Evolutionary conservation across 352 stramenopile genomes (phyloP), one percentile per base, ranked within the genome.

Genomic region (Pythium oligandrum): DNA sequence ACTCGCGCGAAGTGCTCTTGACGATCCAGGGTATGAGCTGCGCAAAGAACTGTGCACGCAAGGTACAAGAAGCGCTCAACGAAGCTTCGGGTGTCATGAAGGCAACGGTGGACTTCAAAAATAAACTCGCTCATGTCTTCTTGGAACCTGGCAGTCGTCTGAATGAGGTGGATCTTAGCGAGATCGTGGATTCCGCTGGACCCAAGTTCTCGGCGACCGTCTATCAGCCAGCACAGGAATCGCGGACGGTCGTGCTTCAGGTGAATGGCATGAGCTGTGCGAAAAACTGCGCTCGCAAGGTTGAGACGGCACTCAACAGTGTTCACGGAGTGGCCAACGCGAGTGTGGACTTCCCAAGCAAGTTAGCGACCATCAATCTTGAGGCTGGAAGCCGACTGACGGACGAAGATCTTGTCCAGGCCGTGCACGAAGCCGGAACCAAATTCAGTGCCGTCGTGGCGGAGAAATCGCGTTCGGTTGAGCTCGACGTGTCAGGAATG

Each of bases 21-120:
- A 76, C 70, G 33, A 65, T 93, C 4, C 50, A 88, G 3, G 81
- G 83, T 33, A 94, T 94, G 83, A 90, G 78, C 43, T 94, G 83
- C 34, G 73, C 73, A 0, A 71, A 67, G 40, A 94, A 90, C 51
- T 93, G 83, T 33, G 81, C 75, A 3, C 67, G 67, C 9, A 95
- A 91, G 54, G 75, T 95, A 4, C 73, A 95, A 45, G 44, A 59
- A 7, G 78, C 78, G n/a, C 50, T 95, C n/a, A 83, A 65, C 46
- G 64, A 66, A 12, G 65, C 68, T 0, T 55, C 66, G 6, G 84
- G 84, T 9, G 84, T 95, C n/a, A 78, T 88, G 32, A 88, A 66
- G 31, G 84, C 83, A 31, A 88, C 79, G 33, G 82, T 95, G 32
- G 78, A 93, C 59, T 92, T 93, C 50, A 55, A 71, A 12, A 81